Conservation (phyloP, 345 rosid genomes). For the Pelargonium nanum region DNA sequence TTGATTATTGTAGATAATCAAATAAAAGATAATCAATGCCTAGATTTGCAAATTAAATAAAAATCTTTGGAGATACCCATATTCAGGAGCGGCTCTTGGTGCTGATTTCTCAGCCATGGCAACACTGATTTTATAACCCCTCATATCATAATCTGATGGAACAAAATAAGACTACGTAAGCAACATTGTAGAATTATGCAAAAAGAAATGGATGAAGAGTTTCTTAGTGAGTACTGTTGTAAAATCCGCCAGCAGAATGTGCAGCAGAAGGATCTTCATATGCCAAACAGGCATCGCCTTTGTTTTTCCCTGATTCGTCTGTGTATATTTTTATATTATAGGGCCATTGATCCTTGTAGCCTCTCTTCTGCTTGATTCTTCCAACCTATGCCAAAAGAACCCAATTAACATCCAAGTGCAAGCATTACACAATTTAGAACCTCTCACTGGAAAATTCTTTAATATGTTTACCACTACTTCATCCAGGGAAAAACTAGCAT, state of each 20-base stretch:
- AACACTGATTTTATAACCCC: slow-evolving; percentile 74
- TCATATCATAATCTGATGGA: slow-evolving; percentile 62
- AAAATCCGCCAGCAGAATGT: slow-evolving; percentile 89
- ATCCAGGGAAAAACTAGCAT: background rate
- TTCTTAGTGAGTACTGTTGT: slow-evolving; percentile 38
- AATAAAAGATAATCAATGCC: background rate
- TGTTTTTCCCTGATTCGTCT: slow-evolving; percentile 80
- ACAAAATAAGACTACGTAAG: slow-evolving; percentile 3
- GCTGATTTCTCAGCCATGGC: slow-evolving; percentile 94
- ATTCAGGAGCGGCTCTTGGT: slow-evolving; percentile 37
- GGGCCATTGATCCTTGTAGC: slow-evolving; percentile 97
- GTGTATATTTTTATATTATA: slow-evolving; percentile 91
- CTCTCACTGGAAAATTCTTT: background rate
- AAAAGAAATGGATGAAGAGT: slow-evolving; percentile 1
- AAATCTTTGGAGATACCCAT: slow-evolving; percentile 39
- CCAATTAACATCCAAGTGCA: slow-evolving; percentile 3
- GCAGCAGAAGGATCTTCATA: slow-evolving; percentile 98
- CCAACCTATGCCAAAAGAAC: slow-evolving; percentile 48
- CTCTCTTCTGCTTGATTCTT: slow-evolving; percentile 93
- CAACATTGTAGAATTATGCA: background rate
- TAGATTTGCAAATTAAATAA: background rate
- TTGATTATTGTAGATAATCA: background rate
- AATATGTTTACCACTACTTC: background rate
- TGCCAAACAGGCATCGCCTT: slow-evolving; percentile 83
- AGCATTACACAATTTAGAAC: background rate